These are phyloP conservation scores for Ophiosphaerella korrae DNA, from an alignment of 2,329 filamentous ascomycete species.

Conservation along the genomic window DNA sequence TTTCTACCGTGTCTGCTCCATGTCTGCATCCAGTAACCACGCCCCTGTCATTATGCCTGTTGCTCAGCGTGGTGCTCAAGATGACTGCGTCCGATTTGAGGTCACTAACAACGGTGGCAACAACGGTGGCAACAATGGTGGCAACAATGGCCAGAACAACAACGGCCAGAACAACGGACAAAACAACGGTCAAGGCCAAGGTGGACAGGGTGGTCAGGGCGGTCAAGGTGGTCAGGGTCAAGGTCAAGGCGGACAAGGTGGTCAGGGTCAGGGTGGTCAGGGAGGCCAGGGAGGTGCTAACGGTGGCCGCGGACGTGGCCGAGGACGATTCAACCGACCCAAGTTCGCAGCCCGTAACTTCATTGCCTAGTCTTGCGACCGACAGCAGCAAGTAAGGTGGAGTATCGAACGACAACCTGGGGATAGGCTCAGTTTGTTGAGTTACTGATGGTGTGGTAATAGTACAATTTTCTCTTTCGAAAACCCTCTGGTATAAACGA, in stretches of 20 bases:
- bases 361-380: conserved; percentile 27
- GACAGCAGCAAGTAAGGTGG: neutral
- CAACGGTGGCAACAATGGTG: conserved; percentile 7
- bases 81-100: conserved; percentile 59
- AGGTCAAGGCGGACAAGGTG: conserved; percentile 1
- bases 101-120: conserved; percentile 34
- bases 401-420: conserved; percentile 3
- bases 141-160: conserved; percentile 1
- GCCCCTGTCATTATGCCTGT: conserved; percentile 65
- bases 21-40: conserved; percentile 58
- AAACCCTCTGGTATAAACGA: conserved; percentile 21
- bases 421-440: conserved; percentile 5
- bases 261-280: conserved; percentile 7
- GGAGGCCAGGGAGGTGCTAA: conserved; percentile 7
- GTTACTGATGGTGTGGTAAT: conserved; percentile 33
- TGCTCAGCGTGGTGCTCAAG: conserved; percentile 60
- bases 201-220: neutral
- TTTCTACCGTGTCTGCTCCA: conserved; percentile 58
- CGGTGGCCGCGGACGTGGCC: conserved; percentile 20
- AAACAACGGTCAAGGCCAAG: conserved; percentile 1
- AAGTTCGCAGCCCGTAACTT: conserved; percentile 43
- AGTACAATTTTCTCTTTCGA: conserved; percentile 25
- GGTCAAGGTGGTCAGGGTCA: conserved; percentile 4
- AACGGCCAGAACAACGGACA: conserved; percentile 3
- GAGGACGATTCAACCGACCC: conserved; percentile 29